phyloP scores from a whole-genome alignment of 257 asterid genomes.

The Solanum stenotomum region DNA sequence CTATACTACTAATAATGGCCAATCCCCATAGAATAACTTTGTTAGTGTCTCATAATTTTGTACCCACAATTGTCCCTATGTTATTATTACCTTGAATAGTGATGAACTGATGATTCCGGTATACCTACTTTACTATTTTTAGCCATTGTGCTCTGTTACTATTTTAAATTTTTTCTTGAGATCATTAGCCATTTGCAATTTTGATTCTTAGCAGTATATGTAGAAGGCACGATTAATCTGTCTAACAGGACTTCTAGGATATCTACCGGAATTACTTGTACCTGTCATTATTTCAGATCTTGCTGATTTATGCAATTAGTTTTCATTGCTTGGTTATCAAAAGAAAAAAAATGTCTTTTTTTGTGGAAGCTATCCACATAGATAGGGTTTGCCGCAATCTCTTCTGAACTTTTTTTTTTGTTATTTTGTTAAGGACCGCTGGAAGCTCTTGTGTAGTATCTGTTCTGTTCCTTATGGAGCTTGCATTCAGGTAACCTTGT shows the following conservation, averaged over 20 bases:
- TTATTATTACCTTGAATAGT: neutral
- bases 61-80: neutral
- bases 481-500: constrained; percentile 76
- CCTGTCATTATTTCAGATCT: neutral
- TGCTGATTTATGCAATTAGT: neutral
- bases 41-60: neutral
- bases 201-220: neutral
- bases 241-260: neutral
- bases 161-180: neutral
- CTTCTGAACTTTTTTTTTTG: neutral
- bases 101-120: neutral
- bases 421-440: constrained; percentile 63
- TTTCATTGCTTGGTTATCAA: neutral
- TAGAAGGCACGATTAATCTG: neutral
- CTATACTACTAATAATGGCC: neutral
- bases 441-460: constrained; percentile 93
- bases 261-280: neutral
- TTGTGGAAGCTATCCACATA: neutral
- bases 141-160: neutral
- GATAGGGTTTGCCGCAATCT: neutral
- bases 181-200: neutral
- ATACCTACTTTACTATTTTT: neutral
- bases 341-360: neutral
- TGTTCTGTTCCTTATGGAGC: constrained; percentile 95
- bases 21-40: neutral